Evolutionary conservation across 768 basidiomycete genomes (phyloP), one percentile per base, ranked within the genome.

Genomic region (Trametes cubensis): DNA sequence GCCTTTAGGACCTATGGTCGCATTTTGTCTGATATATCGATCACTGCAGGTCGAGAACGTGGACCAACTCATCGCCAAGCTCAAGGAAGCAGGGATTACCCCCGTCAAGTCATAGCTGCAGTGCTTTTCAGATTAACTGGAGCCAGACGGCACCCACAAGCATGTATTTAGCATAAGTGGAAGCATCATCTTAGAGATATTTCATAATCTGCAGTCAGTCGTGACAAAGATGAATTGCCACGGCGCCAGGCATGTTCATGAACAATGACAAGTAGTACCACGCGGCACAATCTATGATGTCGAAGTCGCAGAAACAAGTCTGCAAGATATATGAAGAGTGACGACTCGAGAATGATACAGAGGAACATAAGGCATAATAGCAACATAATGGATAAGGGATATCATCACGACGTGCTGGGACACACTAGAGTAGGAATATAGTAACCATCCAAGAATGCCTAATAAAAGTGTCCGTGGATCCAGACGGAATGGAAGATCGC

Each of bases 41-140:
- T 17, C 55, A 20, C 42, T 18, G 0, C 34, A 88, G 86, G 87
- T 98, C 44, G 85, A 82, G 57, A 89, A 77, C 50, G 95, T 98
- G 0, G 96, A 96, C 65, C 92, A 96, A 74, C 80, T 98, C 7
- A 82, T 98, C 4, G 84, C 80, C 23, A 96, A 90, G 79, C 82
- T 99, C 58, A 95, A 92, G 76, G 92, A 92, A 66, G 94, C 89
- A 25, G 96, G 96, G 8, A 71, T 81, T 41, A 75, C 76, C 7
- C 63, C 71, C 44, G 70, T 72, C 20, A 66, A 66, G 58, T 52
- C 65, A 57, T 66, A 66, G 53, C 28, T 25, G 25, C 20, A 42
- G 20, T 41, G 39, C 44, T n/a, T 23, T 23, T 13, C 51, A 4
- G 38, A 34, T 34, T 34, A 34, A 34, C 34, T 23, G 38, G 13